Conservation (phyloP, 2,329 filamentous ascomycete species). For the Fusarium napiforme region DNA sequence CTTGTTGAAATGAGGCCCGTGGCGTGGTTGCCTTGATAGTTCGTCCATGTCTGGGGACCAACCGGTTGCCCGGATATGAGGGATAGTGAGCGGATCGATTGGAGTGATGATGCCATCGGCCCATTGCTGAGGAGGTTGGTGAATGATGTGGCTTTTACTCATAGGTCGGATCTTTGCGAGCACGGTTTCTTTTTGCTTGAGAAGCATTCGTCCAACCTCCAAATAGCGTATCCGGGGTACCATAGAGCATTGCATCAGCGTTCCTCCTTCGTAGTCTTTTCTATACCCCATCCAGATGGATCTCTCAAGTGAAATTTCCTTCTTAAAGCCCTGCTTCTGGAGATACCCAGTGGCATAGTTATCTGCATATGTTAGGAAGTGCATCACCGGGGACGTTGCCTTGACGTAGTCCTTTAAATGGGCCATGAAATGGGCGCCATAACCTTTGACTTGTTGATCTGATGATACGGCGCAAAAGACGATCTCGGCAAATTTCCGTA, state of each 20-base stretch:
- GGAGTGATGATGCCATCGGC: conserved; percentile 71
- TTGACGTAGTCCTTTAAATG: conserved; percentile 99
- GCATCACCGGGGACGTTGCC: conserved; percentile 95
- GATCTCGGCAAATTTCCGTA: conserved; percentile 93
- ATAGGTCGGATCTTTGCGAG: conserved; percentile 94
- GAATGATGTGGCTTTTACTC: conserved; percentile 86
- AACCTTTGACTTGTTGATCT: conserved; percentile 98
- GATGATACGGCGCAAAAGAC: conserved; percentile 98
- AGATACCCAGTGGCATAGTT: conserved; percentile 99
- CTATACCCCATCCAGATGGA: conserved; percentile 99
- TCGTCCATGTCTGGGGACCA: conserved; percentile 99
- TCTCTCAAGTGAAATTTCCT: conserved; percentile 92
- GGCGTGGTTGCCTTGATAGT: conserved; percentile 90
- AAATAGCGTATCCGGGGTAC: conserved; percentile 93
- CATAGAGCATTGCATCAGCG: conserved; percentile 99
- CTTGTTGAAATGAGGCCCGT: conserved; percentile 95
- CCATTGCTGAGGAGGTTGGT: conserved; percentile 88
- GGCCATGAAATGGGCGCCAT: conserved; percentile 97
- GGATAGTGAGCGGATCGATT: conserved; percentile 87
- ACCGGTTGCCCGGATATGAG: conserved; percentile 90
- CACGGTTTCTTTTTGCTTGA: conserved; percentile 96
- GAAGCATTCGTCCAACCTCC: conserved; percentile 89
- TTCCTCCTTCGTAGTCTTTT: conserved; percentile 98
- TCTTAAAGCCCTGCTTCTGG: conserved; percentile 98
- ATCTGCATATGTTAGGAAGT: conserved; percentile 97